phyloP scores from a whole-genome alignment of 768 basidiomycete genomes.

The Hericium coralloides region DNA sequence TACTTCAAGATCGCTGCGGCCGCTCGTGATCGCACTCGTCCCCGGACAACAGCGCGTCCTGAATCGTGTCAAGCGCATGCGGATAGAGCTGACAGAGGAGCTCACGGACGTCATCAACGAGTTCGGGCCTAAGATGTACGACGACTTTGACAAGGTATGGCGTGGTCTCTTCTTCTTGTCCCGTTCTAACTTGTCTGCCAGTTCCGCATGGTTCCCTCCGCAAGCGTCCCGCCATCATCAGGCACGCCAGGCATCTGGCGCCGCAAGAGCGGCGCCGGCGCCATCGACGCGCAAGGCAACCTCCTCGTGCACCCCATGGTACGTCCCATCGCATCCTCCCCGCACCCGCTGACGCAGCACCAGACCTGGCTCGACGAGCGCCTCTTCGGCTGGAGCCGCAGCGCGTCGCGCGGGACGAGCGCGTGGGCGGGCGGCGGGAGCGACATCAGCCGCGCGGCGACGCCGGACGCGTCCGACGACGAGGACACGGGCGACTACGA shows the following conservation, averaged over 20 bases:
- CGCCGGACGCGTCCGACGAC: constrained; percentile 66
- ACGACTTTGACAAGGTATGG: constrained; percentile 74
- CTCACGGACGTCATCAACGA: constrained; percentile 76
- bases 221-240: constrained; percentile 72
- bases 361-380: constrained; percentile 86
- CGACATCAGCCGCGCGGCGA: constrained; percentile 55
- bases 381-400: constrained; percentile 84
- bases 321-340: constrained; percentile 22
- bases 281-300: constrained; percentile 71
- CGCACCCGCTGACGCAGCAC: neutral
- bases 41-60: constrained; percentile 83
- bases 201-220: constrained; percentile 78
- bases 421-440: constrained; percentile 67
- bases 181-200: constrained; percentile 17
- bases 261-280: constrained; percentile 66
- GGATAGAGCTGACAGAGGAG: constrained; percentile 70
- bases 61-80: constrained; percentile 62
- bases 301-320: constrained; percentile 86
- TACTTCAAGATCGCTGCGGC: constrained; percentile 69
- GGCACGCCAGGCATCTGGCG: constrained; percentile 69
- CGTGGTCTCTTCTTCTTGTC: neutral
- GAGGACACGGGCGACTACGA: constrained; percentile 76
- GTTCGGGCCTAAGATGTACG: constrained; percentile 79
- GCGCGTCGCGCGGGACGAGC: constrained; percentile 63
- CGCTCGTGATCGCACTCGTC: constrained; percentile 75